Conservation (phyloP, 768 basidiomycete species). For the Tulasnella sp. region DNA sequence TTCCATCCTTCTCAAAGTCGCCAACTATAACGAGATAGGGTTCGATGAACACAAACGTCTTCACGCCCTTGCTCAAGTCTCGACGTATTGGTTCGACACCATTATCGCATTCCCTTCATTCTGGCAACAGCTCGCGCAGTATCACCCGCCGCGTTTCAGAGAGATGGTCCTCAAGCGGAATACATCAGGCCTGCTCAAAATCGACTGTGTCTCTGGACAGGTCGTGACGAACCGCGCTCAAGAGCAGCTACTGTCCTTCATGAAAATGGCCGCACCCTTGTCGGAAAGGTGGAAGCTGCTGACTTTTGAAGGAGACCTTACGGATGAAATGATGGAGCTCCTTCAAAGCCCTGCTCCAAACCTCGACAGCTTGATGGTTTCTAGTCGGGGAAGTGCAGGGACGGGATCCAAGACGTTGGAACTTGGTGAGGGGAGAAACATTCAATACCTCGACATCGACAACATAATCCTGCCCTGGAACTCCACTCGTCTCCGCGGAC, state of each 20-base stretch:
- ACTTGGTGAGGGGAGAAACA: not conserved
- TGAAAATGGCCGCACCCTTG: not conserved
- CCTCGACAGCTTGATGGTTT: not conserved
- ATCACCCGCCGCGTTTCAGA: not conserved
- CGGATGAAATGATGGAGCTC: not conserved
- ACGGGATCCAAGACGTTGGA: not conserved
- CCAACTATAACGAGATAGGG: not conserved
- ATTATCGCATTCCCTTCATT: not conserved
- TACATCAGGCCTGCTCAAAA: not conserved
- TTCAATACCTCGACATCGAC: not conserved
- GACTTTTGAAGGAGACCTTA: not conserved
- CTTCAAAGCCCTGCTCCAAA: not conserved
- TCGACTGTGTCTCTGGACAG: not conserved
- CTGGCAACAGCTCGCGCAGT: not conserved
- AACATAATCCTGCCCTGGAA: not conserved
- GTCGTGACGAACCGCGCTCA: too few species aligned
- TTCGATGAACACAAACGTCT: not conserved
- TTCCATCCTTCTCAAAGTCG: not conserved
- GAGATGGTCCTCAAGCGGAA: not conserved
- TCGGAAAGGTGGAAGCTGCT: not conserved
- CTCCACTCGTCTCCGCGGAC: not conserved
- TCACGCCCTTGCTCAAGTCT: not conserved
- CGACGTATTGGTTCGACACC: not conserved
- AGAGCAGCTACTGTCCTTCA: not conserved
- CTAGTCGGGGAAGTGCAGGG: not conserved